A percentile compares a stretch with the other conserved stretches of the same genome.
phyloP scores from a whole-genome alignment of 2,329 filamentous ascomycete genomes.

The Diaporthe sp. region DNA sequence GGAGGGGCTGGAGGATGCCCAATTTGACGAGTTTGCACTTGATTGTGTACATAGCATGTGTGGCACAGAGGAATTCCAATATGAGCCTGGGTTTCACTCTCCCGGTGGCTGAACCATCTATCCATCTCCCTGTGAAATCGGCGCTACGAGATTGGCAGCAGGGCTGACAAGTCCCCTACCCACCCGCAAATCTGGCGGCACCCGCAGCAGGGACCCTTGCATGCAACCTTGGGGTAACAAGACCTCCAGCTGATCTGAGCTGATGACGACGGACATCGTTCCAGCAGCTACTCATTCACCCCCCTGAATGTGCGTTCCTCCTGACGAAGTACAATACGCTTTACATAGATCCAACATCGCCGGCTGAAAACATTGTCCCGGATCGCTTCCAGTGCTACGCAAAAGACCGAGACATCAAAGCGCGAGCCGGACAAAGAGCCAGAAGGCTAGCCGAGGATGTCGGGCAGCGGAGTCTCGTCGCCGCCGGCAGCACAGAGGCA shows the following conservation, averaged over 20 bases:
- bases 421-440: slow-evolving; percentile 11
- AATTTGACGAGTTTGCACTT: slow-evolving; percentile 32
- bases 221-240: slow-evolving; percentile 18
- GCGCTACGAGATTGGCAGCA: slow-evolving; percentile 36
- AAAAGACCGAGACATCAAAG: neutral
- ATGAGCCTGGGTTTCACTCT: slow-evolving; percentile 31
- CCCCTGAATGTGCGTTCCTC: slow-evolving; percentile 19
- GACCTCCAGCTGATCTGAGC: slow-evolving; percentile 27
- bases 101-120: slow-evolving; percentile 16
- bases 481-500: slow-evolving; percentile 25
- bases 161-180: slow-evolving; percentile 30
- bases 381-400: neutral
- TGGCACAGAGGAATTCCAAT: slow-evolving; percentile 23
- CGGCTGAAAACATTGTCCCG: slow-evolving; percentile 15
- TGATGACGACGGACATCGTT: slow-evolving; percentile 14
- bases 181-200: slow-evolving; percentile 29
- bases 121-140: slow-evolving; percentile 11
- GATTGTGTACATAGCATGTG: slow-evolving; percentile 30
- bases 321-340: slow-evolving; percentile 15
- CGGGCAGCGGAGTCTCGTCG: slow-evolving; percentile 34
- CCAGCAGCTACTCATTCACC: slow-evolving; percentile 1
- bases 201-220: slow-evolving; percentile 33
- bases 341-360: slow-evolving; percentile 7
- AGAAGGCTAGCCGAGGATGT: slow-evolving; percentile 33
- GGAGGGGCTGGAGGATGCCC: slow-evolving; percentile 10